phyloP scores from a whole-genome alignment of 2,329 filamentous ascomycete species.

The Claviceps maximensis region DNA sequence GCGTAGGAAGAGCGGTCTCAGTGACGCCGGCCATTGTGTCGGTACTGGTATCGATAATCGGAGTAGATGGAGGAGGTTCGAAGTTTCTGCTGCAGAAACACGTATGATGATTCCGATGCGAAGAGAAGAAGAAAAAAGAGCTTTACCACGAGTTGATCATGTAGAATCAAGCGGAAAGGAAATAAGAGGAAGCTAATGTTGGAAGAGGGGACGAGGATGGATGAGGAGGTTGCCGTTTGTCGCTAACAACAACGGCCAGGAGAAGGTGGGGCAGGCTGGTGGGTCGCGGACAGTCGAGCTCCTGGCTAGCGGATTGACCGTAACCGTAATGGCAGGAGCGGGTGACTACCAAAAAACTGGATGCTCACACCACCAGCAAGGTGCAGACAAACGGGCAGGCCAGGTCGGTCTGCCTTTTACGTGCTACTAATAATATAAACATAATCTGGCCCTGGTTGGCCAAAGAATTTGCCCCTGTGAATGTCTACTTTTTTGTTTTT shows the following conservation, averaged over 20 bases:
- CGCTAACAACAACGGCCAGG: constrained; percentile 1
- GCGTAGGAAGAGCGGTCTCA: constrained; percentile 68
- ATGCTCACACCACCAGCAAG: not conserved
- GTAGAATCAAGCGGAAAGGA: not conserved
- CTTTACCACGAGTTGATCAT: not conserved
- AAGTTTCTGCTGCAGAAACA: not conserved
- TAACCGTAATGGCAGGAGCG: not conserved
- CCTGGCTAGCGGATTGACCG: not conserved
- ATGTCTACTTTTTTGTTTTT: not conserved
- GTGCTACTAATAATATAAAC: no score
- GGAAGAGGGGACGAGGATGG: not conserved
- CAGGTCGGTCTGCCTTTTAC: no score
- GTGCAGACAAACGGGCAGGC: no score
- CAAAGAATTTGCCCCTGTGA: not conserved
- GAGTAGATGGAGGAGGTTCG: not conserved
- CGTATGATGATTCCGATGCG: not conserved
- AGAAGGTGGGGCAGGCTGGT: constrained; percentile 5
- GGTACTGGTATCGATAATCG: constrained; percentile 6
- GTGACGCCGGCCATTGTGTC: constrained; percentile 53
- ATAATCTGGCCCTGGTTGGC: not conserved
- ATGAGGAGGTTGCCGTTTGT: constrained; percentile 3
- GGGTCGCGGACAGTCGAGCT: constrained; percentile 1
- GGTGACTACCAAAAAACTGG: not conserved
- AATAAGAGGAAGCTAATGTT: not conserved
- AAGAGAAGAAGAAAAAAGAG: not conserved